Base-by-base conservation (phyloP, 345 rosid genomes). In the Angophora floribunda region DNA sequence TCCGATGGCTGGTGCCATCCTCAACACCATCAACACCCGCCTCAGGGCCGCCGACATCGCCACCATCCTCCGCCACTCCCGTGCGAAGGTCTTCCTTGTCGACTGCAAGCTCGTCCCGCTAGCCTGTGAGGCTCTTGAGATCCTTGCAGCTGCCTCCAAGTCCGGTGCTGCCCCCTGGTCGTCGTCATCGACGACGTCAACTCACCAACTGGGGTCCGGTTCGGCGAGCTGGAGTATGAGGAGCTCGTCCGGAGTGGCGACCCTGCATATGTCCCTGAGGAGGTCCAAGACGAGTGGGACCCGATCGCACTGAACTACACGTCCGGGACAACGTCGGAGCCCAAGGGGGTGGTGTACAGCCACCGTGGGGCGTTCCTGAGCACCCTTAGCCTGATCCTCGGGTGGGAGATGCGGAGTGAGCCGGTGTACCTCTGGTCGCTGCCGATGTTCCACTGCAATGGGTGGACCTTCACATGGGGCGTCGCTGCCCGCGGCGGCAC, bases 381-480 rank as follows among this genome's bases (percentile, higher is more conserved):
- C 89, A 92, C 95, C 3, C 91, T 94, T 2, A 93, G 95, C 88
- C 78, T 93, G 45, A 88, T 95, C 80, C 87, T 94, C 16, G 94
- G 95, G 14, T 94, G 93, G 95, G 94, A 94, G 89, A 95, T 94
- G 96, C 93, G 92, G 45, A 85, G 13, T 3, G 94, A 89, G 87
- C 96, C 97, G 7, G 96, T 96, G 6, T 97, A 95, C 51, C 90
- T 97, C 0, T 96, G 98, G 97, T 90, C 97, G 2, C 94, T 97
- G 2, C 99, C 96, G 0, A 97, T 94, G 97, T 96, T 95, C 88
- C 98, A 97, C 85, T 95, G 95, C 86, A 95, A 95, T 51, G 97
- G 97, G 1, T 96, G 99, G 98, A 93, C 95, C 15, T 96, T 95
- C 91, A 90, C 98, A 0, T 95, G 97, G 97, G 95, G 96, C 1